Evolutionary conservation across 805 yeast species (phyloP), one percentile per base, ranked within the genome.

Genomic region (Spathaspora passalidarum): DNA sequence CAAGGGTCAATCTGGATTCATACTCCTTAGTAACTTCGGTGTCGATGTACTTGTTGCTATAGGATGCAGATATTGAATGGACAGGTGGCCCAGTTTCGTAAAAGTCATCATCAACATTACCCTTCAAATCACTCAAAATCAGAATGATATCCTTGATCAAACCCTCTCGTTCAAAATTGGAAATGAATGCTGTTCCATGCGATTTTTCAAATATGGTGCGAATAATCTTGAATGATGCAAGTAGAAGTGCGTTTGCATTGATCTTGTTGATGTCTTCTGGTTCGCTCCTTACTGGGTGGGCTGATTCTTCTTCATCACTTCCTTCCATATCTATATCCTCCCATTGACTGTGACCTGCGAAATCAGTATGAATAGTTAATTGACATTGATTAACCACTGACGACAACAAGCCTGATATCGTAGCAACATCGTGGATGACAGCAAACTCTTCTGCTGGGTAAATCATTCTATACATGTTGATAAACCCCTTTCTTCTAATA

Each of bases 91-190:
- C 43, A 32, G 40, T 13, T 29, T 60, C 60, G 29, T 47, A 43
- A 13, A 45, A 56, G 19, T 52, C 52, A 3, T 50, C 45, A 16
- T 45, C 41, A 3, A 49, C 43, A 16, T 48, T 40, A 22, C 44
- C 53, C 41, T 54, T 55, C 42, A 54, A 48, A 38, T 55, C 51
- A 20, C 62, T 63, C 8, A 66, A 44, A 3, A 80, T 61, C 0
- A 56, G 48, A 1, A 63, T 52, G 8, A 76, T 68, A 56, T 84
- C 88, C 14, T 73, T 62, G 3, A 84, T 59, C n/a, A 86, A 62
- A 0, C 96, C 96, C 55, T 88, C 95, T 45, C 86, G 75, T 54
- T 79, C 84, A 50, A 88, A 79, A 7, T 69, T 72, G 0, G 60
- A 55, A 5, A 81, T 56, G 46, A 78, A 82, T 1, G 61, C 48